Conservation (phyloP, 179 eudicot species). For the Nepenthes alata region DNA sequence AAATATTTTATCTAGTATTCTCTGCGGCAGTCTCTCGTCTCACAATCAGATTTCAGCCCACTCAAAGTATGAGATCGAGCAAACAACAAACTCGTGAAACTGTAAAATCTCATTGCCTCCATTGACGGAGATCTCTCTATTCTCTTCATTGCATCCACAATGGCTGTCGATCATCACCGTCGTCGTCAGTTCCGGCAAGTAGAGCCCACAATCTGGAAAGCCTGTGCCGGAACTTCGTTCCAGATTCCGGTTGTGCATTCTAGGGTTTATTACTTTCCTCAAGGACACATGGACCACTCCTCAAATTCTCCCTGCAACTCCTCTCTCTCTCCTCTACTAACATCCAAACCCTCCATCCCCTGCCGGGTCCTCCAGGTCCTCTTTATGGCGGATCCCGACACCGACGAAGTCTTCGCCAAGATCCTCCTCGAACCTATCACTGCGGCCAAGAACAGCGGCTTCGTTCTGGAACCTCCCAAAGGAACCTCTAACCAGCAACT, state of each 20-base stretch:
- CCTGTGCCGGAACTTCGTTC: conserved; percentile 47
- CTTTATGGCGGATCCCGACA: conserved; percentile 25
- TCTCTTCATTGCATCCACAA: too few species aligned
- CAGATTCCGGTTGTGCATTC: conserved; percentile 33
- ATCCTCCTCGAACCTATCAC: conserved; percentile 20
- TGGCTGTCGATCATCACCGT: too few species aligned
- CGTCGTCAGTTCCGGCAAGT: conserved; percentile 1
- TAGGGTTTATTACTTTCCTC: conserved; percentile 66
- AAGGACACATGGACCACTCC: conserved; percentile 67
- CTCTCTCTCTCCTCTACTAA: conserved; percentile 4
- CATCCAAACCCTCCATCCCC: conserved; percentile 9
- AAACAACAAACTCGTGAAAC: too few species aligned
- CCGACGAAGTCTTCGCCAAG: conserved; percentile 50
- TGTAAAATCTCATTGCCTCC: too few species aligned
- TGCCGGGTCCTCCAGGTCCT: conserved; percentile 41
- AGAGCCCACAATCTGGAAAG: conserved; percentile 39
- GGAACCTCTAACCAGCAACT: neutral
- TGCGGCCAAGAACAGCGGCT: neutral
- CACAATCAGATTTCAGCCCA: too few species aligned
- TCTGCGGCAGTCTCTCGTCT: too few species aligned
- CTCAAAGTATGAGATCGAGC: too few species aligned
- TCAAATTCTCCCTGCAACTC: conserved; percentile 2
- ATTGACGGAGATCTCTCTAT: too few species aligned
- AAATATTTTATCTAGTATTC: too few species aligned
- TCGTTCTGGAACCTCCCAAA: neutral